These are phyloP conservation scores for Prunus armeniaca DNA, from an alignment of 306 rosid genomes.

Conservation along the genomic window DNA sequence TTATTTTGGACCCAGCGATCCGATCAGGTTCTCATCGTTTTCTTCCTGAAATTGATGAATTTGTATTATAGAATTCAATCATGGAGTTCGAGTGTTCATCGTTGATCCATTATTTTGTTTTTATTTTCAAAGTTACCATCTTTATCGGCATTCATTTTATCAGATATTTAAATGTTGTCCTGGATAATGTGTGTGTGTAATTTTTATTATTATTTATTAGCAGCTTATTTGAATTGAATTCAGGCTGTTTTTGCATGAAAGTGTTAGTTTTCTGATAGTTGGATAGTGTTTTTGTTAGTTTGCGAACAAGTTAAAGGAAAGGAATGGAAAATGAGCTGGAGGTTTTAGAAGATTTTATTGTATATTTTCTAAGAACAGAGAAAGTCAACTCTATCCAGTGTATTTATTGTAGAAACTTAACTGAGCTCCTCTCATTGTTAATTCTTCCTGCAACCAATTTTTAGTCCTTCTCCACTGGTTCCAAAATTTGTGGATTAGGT, in stretches of 20 bases:
- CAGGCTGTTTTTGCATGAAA: not conserved
- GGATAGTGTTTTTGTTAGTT: not conserved
- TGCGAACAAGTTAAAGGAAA: not conserved
- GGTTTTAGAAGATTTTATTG: slow-evolving; percentile 2
- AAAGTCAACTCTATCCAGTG: slow-evolving; percentile 11
- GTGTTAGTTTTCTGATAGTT: not conserved
- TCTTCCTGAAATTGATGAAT: slow-evolving; percentile 12
- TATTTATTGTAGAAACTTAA: not conserved
- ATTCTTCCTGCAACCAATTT: not conserved
- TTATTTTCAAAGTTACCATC: not conserved
- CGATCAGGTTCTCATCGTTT: slow-evolving; percentile 39
- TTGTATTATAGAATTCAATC: not conserved
- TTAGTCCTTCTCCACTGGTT: not conserved
- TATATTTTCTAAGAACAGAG: not conserved
- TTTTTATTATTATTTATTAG: not conserved
- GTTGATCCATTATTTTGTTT: not conserved
- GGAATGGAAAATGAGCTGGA: not conserved
- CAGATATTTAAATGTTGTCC: not conserved
- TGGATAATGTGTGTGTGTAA: not conserved
- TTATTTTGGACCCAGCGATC: slow-evolving; percentile 20
- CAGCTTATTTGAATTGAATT: slow-evolving; percentile 4
- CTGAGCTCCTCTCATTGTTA: not conserved
- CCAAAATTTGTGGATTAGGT: not conserved
- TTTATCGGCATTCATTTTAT: not conserved
- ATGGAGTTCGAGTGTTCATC: slow-evolving; percentile 1